Evolutionary conservation across 2,329 filamentous ascomycete genomes (phyloP), one percentile per base, ranked within the genome.

Genomic region (Fusarium robinianum): DNA sequence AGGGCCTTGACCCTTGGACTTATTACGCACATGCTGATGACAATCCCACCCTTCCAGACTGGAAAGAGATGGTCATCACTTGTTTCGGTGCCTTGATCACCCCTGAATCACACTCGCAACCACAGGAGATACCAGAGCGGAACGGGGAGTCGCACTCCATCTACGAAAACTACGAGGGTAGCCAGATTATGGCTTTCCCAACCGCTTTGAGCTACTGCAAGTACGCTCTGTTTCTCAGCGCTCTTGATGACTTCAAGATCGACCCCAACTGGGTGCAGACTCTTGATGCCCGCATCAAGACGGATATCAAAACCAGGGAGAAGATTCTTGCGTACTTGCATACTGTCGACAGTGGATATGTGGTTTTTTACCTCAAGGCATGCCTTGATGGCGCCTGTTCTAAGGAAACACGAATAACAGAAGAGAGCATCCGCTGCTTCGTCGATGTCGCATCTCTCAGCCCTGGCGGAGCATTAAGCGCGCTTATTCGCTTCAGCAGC

Each of bases 241-340:
- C 76, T 1, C 64, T 80, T 3, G 62, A 67, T 25, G 67, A 77
- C 34, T 72, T 77, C 42, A 76, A 79, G 8, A 66, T 90, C 16
- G 86, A 92, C 55, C 83, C 86, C 31, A 88, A 92, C 51, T 97
- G 94, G 94, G 87, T 90, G 63, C 77, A 84, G 31, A 85, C 87
- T 55, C 74, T 97, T 3, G 87, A 91, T 55, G 80, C 83, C 2
- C 76, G 86, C 6, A 75, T 94, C 19, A 78, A 83, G 26, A 87
- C 85, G 5, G 87, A 92, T 60, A 76, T 85, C 45, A 71, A 76
- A 31, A 81, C 82, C 8, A 78, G 88, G 26, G 67, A 76, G 17
- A 75, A 76, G 5, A 75, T 90, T 41, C 78, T 76, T 41, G 60
- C 63, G 1, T 81, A 85, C 50, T 61, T 87, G 45, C 59, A 68